A percentile compares a stretch with the other conserved stretches of the same genome.
phyloP scores from a whole-genome alignment of 2,329 filamentous ascomycete genomes.

The Trichoderma oligosporum region DNA sequence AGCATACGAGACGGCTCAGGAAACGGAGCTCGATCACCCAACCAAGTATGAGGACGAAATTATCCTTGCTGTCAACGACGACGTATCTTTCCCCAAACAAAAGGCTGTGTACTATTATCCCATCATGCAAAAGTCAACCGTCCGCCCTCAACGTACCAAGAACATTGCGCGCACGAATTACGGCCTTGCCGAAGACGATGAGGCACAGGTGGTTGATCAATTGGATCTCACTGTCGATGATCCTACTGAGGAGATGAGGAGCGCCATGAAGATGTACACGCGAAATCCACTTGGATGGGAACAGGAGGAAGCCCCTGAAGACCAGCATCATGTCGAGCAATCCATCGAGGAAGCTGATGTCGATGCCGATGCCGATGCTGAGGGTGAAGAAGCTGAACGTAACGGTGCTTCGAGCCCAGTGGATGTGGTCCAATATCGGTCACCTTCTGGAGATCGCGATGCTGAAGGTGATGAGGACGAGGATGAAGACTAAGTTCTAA shows the following conservation, averaged over 20 bases:
- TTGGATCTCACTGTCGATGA: constrained; percentile 54
- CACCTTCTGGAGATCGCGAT: constrained; percentile 40
- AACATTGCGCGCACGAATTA: constrained; percentile 53
- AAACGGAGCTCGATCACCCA: constrained; percentile 53
- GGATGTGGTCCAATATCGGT: constrained; percentile 27
- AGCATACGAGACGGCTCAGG: constrained; percentile 60
- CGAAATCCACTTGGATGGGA: constrained; percentile 50
- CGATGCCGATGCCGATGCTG: constrained; percentile 30
- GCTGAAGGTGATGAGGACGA: constrained; percentile 43
- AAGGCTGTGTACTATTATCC: constrained; percentile 66
- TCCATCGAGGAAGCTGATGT: constrained; percentile 22
- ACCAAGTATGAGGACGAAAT: constrained; percentile 64
- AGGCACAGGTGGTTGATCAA: constrained; percentile 53
- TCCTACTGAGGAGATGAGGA: constrained; percentile 50
- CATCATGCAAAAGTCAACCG: constrained; percentile 59
- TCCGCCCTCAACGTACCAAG: constrained; percentile 61
- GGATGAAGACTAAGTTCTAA: constrained; percentile 25
- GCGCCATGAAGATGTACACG: constrained; percentile 51
- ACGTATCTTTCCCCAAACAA: constrained; percentile 46
- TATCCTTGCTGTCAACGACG: constrained; percentile 55
- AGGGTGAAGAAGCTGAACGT: constrained; percentile 29
- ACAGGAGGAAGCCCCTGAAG: constrained; percentile 31
- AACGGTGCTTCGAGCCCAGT: constrained; percentile 23
- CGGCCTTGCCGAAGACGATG: constrained; percentile 43
- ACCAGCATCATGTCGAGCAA: constrained; percentile 12